Conservation (phyloP, 176 grass and related monocot genomes). For the Triticum monococcum region DNA sequence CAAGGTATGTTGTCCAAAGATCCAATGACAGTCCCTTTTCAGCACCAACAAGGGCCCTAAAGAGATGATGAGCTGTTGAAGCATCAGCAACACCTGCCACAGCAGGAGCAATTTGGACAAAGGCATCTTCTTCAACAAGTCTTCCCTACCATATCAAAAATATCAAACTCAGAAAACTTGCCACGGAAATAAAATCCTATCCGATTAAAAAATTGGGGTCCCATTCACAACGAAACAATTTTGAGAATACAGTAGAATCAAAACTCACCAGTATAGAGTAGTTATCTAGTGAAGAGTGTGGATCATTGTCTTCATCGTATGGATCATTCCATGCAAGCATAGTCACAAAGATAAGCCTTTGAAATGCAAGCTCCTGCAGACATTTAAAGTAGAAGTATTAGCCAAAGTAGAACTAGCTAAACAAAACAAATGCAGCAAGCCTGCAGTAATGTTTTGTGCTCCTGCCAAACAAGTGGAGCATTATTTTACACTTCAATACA, state of each 20-base stretch:
- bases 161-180: slow-evolving; percentile 30
- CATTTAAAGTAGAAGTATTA: slow-evolving; percentile 4
- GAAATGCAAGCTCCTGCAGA: slow-evolving; percentile 87
- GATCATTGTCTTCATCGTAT: slow-evolving; percentile 39
- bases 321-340: slow-evolving; percentile 97
- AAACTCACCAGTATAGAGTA: slow-evolving; percentile 68
- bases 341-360: slow-evolving; percentile 95
- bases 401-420: slow-evolving; percentile 16
- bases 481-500: neutral
- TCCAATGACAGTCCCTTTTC: slow-evolving; percentile 71
- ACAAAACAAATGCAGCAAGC: slow-evolving; percentile 20
- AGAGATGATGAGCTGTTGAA: slow-evolving; percentile 77
- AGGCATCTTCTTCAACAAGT: slow-evolving; percentile 88
- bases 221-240: neutral
- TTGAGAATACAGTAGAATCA: slow-evolving; percentile 27
- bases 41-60: slow-evolving; percentile 75
- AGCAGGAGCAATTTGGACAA: slow-evolving; percentile 87
- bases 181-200: neutral
- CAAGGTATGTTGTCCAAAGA: slow-evolving; percentile 77
- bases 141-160: slow-evolving; percentile 64
- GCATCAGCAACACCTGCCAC: slow-evolving; percentile 76
- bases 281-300: slow-evolving; percentile 45
- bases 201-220: neutral
- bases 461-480: slow-evolving; percentile 3
- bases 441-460: slow-evolving; percentile 20